These are phyloP conservation scores for Colletotrichum magnum DNA, from an alignment of 2,329 filamentous ascomycete species.

Conservation along the genomic window DNA sequence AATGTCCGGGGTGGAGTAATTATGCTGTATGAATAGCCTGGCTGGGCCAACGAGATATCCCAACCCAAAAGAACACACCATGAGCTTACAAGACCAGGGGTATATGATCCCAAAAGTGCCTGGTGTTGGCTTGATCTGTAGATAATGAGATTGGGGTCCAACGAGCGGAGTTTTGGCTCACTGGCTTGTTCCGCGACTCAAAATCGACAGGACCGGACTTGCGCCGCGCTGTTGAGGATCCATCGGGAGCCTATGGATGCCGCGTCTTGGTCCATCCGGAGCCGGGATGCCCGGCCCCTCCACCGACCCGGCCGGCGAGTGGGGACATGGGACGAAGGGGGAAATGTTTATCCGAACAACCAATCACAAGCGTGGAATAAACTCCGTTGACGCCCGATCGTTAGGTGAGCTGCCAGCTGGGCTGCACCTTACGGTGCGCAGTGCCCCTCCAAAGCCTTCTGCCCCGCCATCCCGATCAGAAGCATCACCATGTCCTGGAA, in stretches of 20 bases:
- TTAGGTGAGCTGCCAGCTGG: constrained; percentile 7
- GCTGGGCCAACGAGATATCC: not conserved
- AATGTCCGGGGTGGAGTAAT: constrained; percentile 18
- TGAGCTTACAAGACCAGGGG: not conserved
- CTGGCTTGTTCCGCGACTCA: not conserved
- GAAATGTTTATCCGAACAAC: constrained; percentile 13
- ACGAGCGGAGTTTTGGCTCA: not conserved
- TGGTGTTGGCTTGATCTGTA: too few relatives aligned
- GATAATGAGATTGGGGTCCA: too few relatives aligned
- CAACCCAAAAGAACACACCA: not conserved
- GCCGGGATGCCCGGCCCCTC: not conserved
- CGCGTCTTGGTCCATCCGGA: not conserved
- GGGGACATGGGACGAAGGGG: not conserved
- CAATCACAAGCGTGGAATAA: constrained; percentile 20
- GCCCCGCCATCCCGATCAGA: constrained; percentile 45
- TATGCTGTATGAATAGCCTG: constrained; percentile 23
- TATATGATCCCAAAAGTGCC: not conserved
- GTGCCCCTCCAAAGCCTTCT: constrained; percentile 40
- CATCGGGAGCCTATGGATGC: too few relatives aligned
- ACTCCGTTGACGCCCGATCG: not conserved
- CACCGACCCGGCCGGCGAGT: not conserved
- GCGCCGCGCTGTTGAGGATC: too few relatives aligned
- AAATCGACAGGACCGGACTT: too few relatives aligned
- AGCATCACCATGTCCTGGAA: constrained; percentile 41
- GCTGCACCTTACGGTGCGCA: constrained; percentile 31